These are phyloP conservation scores for Carex sylvatica DNA, from an alignment of 202 grass and related monocot species.

Conservation along the genomic window DNA sequence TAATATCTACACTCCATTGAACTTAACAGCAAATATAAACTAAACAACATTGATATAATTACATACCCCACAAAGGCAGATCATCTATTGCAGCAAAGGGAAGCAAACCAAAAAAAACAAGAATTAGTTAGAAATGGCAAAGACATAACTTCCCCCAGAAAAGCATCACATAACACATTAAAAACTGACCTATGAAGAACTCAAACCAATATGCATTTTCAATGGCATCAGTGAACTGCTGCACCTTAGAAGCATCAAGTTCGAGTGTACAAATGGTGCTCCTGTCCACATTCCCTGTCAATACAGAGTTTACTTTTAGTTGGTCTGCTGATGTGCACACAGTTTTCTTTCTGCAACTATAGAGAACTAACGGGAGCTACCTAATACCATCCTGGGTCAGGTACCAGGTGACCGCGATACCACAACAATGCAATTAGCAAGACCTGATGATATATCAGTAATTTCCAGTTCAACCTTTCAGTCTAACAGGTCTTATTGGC, in stretches of 20 bases:
- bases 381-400: neutral
- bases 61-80: constrained; percentile 95
- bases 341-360: neutral
- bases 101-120: constrained; percentile 27
- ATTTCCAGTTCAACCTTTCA: neutral
- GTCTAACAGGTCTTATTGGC: neutral
- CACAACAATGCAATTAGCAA: neutral
- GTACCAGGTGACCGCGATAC: neutral
- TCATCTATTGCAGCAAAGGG: constrained; percentile 53
- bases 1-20: neutral
- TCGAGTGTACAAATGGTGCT: constrained; percentile 64
- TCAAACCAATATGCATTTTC: constrained; percentile 99
- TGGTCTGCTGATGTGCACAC: neutral
- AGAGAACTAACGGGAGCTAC: neutral
- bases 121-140: neutral
- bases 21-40: neutral
- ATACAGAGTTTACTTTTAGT: constrained; percentile 14
- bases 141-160: constrained; percentile 9
- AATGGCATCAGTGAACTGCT: constrained; percentile 85
- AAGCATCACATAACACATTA: neutral
- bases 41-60: constrained; percentile 24
- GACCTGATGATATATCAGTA: neutral
- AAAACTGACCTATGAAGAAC: constrained; percentile 84
- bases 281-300: constrained; percentile 76
- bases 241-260: constrained; percentile 73